Percentiles rank a stretch among this genome's conserved stretches.
These are phyloP conservation scores for Populus pruinosa DNA, from an alignment of 345 rosid species.

Conservation along the genomic window DNA sequence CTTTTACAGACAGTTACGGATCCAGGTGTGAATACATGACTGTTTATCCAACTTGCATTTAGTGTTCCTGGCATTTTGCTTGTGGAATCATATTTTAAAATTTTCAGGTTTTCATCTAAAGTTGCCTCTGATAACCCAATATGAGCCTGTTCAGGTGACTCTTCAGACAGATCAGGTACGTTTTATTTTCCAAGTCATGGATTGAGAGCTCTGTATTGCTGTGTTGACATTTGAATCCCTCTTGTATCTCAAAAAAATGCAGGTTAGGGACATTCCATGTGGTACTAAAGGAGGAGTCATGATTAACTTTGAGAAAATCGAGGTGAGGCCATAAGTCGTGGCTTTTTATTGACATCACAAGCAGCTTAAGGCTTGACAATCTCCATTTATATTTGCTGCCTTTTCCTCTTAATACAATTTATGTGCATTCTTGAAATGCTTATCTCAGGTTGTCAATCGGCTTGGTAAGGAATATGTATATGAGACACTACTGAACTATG, in stretches of 20 bases:
- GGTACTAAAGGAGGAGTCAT: constrained; percentile 96
- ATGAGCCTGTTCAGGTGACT: constrained; percentile 93
- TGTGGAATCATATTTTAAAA: background rate
- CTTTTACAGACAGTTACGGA: constrained; percentile 55
- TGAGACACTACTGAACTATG: constrained; percentile 82
- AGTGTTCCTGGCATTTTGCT: background rate
- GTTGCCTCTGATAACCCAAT: constrained; percentile 74
- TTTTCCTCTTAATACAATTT: background rate
- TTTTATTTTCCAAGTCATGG: constrained; percentile 10
- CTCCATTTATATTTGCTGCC: constrained; percentile 6
- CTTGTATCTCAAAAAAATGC: constrained; percentile 7
- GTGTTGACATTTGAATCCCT: constrained; percentile 4
- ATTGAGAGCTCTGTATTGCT: constrained; percentile 10
- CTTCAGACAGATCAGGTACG: constrained; percentile 81
- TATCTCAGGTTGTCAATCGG: constrained; percentile 72
- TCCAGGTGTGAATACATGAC: constrained; percentile 46
- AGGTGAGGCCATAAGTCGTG: constrained; percentile 37
- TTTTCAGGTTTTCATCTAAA: constrained; percentile 72
- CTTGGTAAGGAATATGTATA: constrained; percentile 73
- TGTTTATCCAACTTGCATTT: constrained; percentile 5
- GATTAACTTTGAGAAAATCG: constrained; percentile 92
- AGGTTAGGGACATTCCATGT: constrained; percentile 92
- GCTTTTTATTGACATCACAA: background rate
- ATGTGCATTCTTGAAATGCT: background rate
- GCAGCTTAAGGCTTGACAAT: constrained; percentile 4